Evolutionary conservation across 2,329 filamentous ascomycete genomes (phyloP), one percentile per base, ranked within the genome.

Genomic region (Arthroderma sp.): DNA sequence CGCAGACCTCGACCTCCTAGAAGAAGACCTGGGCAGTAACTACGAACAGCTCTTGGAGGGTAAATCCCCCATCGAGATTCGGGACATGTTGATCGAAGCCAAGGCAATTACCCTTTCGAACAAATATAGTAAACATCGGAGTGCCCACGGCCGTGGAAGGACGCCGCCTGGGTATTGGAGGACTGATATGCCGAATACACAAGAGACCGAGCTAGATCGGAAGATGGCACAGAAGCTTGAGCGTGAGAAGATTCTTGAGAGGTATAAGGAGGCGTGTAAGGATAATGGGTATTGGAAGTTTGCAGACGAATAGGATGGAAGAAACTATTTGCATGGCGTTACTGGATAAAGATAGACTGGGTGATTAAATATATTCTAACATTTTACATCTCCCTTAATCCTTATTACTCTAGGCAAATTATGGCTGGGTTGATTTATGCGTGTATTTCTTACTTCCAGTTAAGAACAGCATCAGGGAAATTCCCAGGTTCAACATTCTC

Each of bases 131-230:
- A 88, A 79, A 67, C 91, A 96, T 71, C 80, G 86, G 57, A 81
- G 91, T 63, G 79, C 83, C 28, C 90, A 86, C 70, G 81, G 84
- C 59, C 80, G 89, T 54, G 79, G 81, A 61, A 77, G 75, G 47
- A 88, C 86, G 8, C 91, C 93, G 11, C 88, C 89, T 1, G 91
- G 90, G 0, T 97, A 88, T 68, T 98, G 93, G 93, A 79, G 88
- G 56, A 80, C 86, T 1, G 91, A 95, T 63, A 95, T 98, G 68
- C 91, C 91, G 1, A 83, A 76, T 25, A 96, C 93, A 1, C 93
- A 97, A 68, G 88, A 96, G 70, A 72, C 84, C 28, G 76, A 81
- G 63, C 74, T 77, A 55, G 82, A 91, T 64, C 80, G 80, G 58
- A 77, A 79, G 59, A 82, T 84, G 66, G 86, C 86, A 0, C 77